Evolutionary conservation across 257 asterid species (phyloP).

Genomic region (Petunia axillaris): DNA sequence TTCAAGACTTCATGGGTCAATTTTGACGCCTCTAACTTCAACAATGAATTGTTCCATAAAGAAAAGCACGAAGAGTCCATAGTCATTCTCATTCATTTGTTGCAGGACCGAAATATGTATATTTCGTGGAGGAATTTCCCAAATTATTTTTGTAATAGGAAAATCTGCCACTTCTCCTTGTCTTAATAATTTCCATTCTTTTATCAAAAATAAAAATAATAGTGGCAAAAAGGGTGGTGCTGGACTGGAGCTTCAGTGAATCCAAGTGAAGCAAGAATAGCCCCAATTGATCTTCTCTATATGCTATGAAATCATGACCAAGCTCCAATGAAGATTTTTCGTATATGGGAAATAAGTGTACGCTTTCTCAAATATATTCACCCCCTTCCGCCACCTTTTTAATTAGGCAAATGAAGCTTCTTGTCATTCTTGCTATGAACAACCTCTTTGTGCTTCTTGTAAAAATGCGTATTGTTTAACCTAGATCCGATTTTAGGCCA

Average conservation of each 20-base stretch:
- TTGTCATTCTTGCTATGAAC: conserved; percentile 57
- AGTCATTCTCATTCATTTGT: conserved; percentile 80
- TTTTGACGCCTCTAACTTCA: conserved; percentile 62
- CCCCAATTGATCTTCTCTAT: conserved; percentile 66
- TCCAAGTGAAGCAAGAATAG: conserved; percentile 83
- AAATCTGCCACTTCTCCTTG: conserved; percentile 43
- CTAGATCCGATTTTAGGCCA: too few species aligned
- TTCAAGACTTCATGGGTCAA: too few species aligned
- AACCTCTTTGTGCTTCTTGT: conserved; percentile 76
- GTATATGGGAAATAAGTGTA: conserved; percentile 87
- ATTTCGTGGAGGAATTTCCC: conserved; percentile 59
- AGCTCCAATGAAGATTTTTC: conserved; percentile 93
- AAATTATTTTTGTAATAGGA: conserved; percentile 55
- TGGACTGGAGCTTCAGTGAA: conserved; percentile 69
- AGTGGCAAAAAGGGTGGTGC: conserved; percentile 57
- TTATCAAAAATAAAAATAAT: conserved; percentile 75
- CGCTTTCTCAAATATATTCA: conserved; percentile 85
- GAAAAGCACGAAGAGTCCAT: conserved; percentile 90
- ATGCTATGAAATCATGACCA: conserved; percentile 79
- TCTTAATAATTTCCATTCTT: conserved; percentile 66
- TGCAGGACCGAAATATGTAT: conserved; percentile 68
- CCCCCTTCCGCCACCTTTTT: conserved; percentile 99
- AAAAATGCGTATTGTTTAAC: conserved; percentile 70
- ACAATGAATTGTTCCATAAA: conserved; percentile 82
- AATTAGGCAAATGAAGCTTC: conserved; percentile 69